These are phyloP conservation scores for Thraustochytrium striatum DNA, from an alignment of 352 stramenopile species.

Conservation along the genomic window DNA sequence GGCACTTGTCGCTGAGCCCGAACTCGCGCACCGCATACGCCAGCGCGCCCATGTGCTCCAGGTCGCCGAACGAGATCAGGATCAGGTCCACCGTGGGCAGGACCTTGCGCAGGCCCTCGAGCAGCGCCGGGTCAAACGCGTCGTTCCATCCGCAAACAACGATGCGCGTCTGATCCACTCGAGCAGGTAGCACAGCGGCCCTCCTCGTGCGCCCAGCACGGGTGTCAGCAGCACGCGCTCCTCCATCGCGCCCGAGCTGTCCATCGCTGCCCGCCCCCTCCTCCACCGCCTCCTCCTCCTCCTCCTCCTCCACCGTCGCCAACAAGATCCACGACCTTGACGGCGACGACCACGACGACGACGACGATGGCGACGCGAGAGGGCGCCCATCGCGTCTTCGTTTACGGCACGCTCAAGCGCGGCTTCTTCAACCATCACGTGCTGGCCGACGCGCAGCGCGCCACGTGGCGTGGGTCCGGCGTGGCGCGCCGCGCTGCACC, in stretches of 20 bases:
- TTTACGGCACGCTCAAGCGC: neutral
- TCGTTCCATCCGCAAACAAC: constrained; percentile 82
- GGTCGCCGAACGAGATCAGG: constrained; percentile 77
- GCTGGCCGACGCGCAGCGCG: neutral
- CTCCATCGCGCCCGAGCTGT: neutral
- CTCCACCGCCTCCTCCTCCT: no score
- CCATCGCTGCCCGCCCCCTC: neutral
- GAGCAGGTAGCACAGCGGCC: constrained; percentile 66
- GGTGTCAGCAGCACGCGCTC: constrained; percentile 45
- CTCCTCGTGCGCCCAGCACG: constrained; percentile 39
- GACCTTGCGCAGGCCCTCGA: constrained; percentile 73
- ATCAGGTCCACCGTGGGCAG: constrained; percentile 77
- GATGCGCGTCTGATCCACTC: constrained; percentile 83
- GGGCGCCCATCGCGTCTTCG: no score
- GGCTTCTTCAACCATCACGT: neutral
- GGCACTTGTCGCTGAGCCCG: constrained; percentile 68
- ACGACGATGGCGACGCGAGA: no score
- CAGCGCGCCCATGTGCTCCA: constrained; percentile 80
- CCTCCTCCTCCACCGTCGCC: no score
- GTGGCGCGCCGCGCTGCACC: neutral
- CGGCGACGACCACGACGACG: no score
- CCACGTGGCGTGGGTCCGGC: neutral
- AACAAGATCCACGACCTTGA: no score
- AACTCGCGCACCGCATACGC: constrained; percentile 76
- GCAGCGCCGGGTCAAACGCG: constrained; percentile 72